Percentiles rank a stretch among this genome's conserved stretches.
These are phyloP conservation scores for Eucalyptus polyanthemos DNA, from an alignment of 345 rosid species.

Conservation along the genomic window DNA sequence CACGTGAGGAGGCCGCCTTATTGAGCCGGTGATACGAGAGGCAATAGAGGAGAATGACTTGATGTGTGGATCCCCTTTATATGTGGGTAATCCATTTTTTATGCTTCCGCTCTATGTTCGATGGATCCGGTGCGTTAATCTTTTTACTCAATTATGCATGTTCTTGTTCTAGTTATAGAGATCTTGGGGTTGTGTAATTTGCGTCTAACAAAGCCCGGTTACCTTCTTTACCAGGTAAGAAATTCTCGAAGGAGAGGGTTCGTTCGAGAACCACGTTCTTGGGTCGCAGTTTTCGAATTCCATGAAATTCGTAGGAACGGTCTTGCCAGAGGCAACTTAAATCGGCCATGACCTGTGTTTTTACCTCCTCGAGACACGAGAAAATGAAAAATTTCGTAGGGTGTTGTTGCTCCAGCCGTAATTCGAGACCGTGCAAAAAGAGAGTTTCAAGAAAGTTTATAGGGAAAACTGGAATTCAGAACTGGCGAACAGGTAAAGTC, in stretches of 20 bases:
- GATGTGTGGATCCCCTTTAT: no score
- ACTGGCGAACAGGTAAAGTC: background rate
- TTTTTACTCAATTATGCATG: no score
- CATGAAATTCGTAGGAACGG: constrained; percentile 1
- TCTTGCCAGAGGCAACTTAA: background rate
- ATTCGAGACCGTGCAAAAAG: background rate
- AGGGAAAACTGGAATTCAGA: no score
- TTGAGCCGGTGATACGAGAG: no score
- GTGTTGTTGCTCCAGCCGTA: background rate
- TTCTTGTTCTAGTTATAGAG: no score
- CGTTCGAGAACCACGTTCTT: constrained; percentile 5
- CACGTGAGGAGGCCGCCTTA: no score
- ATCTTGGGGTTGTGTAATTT: no score
- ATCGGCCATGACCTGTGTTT: constrained; percentile 6
- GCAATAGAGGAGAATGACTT: no score
- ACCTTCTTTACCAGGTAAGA: background rate
- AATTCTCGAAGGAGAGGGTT: constrained; percentile 16
- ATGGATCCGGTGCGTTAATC: no score
- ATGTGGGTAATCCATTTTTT: no score
- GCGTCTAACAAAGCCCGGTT: background rate
- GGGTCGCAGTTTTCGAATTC: constrained; percentile 13
- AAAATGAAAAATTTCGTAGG: background rate
- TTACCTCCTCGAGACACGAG: background rate
- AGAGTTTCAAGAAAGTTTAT: background rate
- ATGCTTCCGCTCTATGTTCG: no score